Percentiles rank a stretch among this genome's conserved stretches.
Evolutionary conservation across 208 protist genomes (phyloP).

Genomic region (Trypanosoma boissoni): DNA sequence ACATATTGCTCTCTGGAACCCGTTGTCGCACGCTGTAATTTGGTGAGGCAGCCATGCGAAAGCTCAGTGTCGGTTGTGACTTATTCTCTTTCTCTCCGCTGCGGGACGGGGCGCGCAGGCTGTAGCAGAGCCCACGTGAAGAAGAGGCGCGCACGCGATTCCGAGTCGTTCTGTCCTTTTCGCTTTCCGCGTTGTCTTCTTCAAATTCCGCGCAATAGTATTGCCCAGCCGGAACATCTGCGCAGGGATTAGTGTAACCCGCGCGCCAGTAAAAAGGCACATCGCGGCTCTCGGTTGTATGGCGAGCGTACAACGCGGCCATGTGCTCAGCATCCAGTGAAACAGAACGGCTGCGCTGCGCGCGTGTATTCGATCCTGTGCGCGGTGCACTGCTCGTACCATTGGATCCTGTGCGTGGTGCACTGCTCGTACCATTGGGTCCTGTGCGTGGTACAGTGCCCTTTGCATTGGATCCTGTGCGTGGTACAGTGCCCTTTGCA

Average conservation of each 20-base stretch:
- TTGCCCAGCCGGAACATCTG: slow-evolving; percentile 15
- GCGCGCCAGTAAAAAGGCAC: background rate
- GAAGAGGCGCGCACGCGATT: no score
- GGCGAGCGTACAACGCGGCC: no score
- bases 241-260: slow-evolving; percentile 5
- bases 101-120: slow-evolving; percentile 9
- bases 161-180: no score
- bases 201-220: slow-evolving; percentile 22
- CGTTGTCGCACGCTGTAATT: no score
- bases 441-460: no score
- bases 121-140: slow-evolving; percentile 6
- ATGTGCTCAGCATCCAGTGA: background rate
- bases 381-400: no score
- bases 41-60: background rate
- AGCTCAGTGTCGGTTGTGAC: background rate
- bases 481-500: no score
- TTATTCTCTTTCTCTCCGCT: background rate
- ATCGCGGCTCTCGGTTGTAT: no score
- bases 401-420: no score
- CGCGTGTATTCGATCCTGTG: background rate
- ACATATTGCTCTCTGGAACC: background rate
- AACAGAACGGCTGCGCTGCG: background rate
- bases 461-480: no score
- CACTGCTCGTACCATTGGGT: no score
- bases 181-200: slow-evolving; percentile 5